Evolutionary conservation across 2,329 filamentous ascomycete species (phyloP), one percentile per base, ranked within the genome.

Genomic region (Monilinia fructigena): DNA sequence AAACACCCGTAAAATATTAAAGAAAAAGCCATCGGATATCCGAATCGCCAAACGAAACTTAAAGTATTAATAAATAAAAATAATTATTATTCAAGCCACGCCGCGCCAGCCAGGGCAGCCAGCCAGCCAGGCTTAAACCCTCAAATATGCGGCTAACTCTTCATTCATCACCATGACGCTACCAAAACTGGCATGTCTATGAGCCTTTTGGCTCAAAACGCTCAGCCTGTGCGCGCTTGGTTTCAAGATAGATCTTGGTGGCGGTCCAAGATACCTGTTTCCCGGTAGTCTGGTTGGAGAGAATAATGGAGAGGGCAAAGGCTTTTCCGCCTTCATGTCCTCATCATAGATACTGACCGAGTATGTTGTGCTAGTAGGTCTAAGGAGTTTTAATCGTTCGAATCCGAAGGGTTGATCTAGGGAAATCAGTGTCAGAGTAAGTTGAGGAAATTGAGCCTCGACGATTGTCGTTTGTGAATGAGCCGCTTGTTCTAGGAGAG

Each of bases 361-460:
- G 65, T 70, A 74, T 14, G 68, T 47, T 14, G 68, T 42, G 61
- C 66, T 71, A n/a, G 67, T 69, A 3, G 71, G 64, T 35, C 55
- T 61, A 28, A 28, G 48, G 3, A 38, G 35, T 35, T 18, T 42
- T 26, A 55, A 45, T 54, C 16, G 45, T 38, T 61, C 47, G n/a
- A 40, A 20, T 26, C 20, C 31, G 16, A 50, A 50, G 26, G 45
- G 31, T 35, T 53, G 42, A 6, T 61, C 35, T 2, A 53, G 28
- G 4, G 28, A 61, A 61, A 16, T 53, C 48, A 12, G 28, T 55
- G 26, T 61, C 48, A 14, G 48, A 61, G 20, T 66, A 61, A 3
- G 16, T 16, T 4, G 63, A 55, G 18, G 55, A 45, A 4, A 42
- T n/a, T 4, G 63, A 66, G 40, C 20, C 26, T 7, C 38, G 55